Conservation (phyloP, 345 rosid genomes). For the Brassica juncea region DNA sequence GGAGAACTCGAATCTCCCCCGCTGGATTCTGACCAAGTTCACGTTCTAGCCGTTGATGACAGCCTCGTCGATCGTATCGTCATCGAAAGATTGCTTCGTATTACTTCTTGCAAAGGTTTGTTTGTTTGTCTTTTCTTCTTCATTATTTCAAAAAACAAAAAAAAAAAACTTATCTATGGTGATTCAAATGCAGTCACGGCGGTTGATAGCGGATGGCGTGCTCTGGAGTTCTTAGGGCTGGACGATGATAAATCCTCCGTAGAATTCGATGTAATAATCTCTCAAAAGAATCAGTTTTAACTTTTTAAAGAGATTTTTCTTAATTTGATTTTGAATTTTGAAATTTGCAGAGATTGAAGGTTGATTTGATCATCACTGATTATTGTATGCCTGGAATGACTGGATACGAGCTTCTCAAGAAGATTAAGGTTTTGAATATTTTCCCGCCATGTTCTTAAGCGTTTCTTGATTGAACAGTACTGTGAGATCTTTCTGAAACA, state of each 20-base stretch:
- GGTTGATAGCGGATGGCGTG: constrained; percentile 84
- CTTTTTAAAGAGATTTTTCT: neutral
- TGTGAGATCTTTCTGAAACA: constrained; percentile 39
- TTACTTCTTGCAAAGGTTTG: constrained; percentile 79
- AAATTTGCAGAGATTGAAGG: constrained; percentile 61
- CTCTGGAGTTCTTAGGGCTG: constrained; percentile 81
- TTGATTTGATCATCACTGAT: constrained; percentile 93
- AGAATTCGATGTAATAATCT: constrained; percentile 46
- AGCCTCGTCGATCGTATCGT: constrained; percentile 82
- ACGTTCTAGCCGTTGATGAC: constrained; percentile 93
- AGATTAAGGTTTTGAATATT: constrained; percentile 63
- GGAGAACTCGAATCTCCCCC: constrained; percentile 41
- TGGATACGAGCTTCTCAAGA: constrained; percentile 96
- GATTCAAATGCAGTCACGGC: constrained; percentile 65
- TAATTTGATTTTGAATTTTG: neutral
- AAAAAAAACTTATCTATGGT: neutral
- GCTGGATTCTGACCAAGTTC: constrained; percentile 58
- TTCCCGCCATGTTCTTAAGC: constrained; percentile 7
- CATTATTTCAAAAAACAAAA: neutral
- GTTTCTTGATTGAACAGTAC: neutral
- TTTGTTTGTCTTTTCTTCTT: neutral
- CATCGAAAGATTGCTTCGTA: constrained; percentile 79
- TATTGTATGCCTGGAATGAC: constrained; percentile 99
- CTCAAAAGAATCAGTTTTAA: neutral
- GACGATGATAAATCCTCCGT: constrained; percentile 54